phyloP scores from a whole-genome alignment of 2,329 filamentous ascomycete species.

The Talaromyces funiculosus region DNA sequence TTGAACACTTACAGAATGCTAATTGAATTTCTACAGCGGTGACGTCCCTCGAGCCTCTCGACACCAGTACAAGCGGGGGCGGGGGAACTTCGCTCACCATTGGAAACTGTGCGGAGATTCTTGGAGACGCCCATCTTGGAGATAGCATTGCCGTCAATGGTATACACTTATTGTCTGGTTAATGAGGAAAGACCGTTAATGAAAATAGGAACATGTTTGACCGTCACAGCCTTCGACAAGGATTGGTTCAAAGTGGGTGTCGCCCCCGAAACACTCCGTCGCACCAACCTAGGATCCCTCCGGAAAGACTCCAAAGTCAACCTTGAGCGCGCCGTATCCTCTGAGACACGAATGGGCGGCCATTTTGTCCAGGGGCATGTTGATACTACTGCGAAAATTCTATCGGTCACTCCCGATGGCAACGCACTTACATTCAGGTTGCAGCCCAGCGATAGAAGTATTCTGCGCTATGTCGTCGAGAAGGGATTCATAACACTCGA shows the following conservation, averaged over 20 bases:
- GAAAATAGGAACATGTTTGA: conserved; percentile 74
- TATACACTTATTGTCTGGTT: conserved; percentile 17
- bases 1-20: conserved; percentile 24
- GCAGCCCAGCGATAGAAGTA: conserved; percentile 59
- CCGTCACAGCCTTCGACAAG: conserved; percentile 67
- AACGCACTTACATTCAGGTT: conserved; percentile 87
- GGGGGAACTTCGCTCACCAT: conserved; percentile 90
- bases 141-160: conserved; percentile 96
- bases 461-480: conserved; percentile 85
- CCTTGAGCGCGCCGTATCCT: conserved; percentile 86
- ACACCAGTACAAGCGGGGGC: conserved; percentile 62
- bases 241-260: conserved; percentile 81
- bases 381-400: conserved; percentile 76
- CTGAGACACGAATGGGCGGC: conserved; percentile 90
- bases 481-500: conserved; percentile 95
- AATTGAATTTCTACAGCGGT: conserved; percentile 58
- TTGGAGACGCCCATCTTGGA: conserved; percentile 76
- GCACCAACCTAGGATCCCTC: conserved; percentile 86
- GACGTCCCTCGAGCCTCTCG: conserved; percentile 71
- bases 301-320: conserved; percentile 66
- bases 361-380: conserved; percentile 98
- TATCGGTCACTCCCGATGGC: conserved; percentile 69
- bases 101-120: conserved; percentile 65
- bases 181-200: background rate
- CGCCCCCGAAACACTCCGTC: conserved; percentile 88